These are phyloP conservation scores for Suhomyces choctaworum DNA, from an alignment of 1,139 yeast species.

Conservation along the genomic window DNA sequence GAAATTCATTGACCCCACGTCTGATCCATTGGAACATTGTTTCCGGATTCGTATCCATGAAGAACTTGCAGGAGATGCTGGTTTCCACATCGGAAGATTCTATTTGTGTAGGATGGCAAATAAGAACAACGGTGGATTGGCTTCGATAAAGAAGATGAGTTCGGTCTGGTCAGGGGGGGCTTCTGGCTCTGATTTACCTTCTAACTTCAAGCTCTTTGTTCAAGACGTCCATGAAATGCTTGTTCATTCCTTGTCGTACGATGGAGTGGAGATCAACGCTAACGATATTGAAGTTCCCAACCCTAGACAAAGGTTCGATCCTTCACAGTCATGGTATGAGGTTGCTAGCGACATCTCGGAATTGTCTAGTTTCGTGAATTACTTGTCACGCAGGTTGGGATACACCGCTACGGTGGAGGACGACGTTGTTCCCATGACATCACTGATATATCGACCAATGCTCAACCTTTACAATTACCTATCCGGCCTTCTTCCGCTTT, in stretches of 20 bases:
- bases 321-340: slow-evolving; percentile 38
- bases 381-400: slow-evolving; percentile 26
- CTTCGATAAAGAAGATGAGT: slow-evolving; percentile 37
- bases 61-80: slow-evolving; percentile 48
- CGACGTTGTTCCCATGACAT: slow-evolving; percentile 21
- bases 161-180: slow-evolving; percentile 22
- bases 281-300: slow-evolving; percentile 29
- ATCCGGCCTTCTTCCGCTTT: slow-evolving; percentile 24
- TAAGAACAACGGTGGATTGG: slow-evolving; percentile 40
- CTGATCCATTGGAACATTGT: slow-evolving; percentile 42
- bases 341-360: slow-evolving; percentile 40
- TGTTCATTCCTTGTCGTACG: slow-evolving; percentile 25
- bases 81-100: slow-evolving; percentile 48
- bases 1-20: slow-evolving; percentile 43
- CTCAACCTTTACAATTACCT: slow-evolving; percentile 29
- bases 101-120: slow-evolving; percentile 46
- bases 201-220: slow-evolving; percentile 51
- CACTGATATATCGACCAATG: slow-evolving; percentile 30
- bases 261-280: slow-evolving; percentile 40
- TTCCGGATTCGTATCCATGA: slow-evolving; percentile 41
- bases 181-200: slow-evolving; percentile 24
- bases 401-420: slow-evolving; percentile 11
- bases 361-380: slow-evolving; percentile 32
- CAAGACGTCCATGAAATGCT: slow-evolving; percentile 47
- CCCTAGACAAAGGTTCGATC: neutral